Conservation (phyloP, 208 protist genomes). For the Balamuthia mandrillaris region DNA sequence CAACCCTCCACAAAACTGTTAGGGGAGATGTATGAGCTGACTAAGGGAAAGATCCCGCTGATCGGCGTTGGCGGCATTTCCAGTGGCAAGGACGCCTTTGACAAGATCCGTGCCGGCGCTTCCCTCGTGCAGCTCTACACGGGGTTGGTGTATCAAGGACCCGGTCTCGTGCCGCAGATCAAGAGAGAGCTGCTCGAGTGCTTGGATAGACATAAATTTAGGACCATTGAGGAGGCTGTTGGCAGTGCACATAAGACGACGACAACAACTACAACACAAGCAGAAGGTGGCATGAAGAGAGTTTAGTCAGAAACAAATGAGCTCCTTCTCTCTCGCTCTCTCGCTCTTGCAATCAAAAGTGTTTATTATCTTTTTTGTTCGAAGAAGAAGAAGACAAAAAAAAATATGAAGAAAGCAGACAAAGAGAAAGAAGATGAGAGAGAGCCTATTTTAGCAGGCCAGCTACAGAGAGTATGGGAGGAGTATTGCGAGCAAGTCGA, state of each 20-base stretch:
- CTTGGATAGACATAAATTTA: slow-evolving; percentile 47
- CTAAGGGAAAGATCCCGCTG: slow-evolving; percentile 46
- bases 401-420: too few species aligned
- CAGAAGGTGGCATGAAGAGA: too few species aligned
- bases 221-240: slow-evolving; percentile 58
- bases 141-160: slow-evolving; percentile 52
- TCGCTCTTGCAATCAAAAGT: too few species aligned
- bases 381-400: too few species aligned
- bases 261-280: too few species aligned
- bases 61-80: slow-evolving; percentile 65
- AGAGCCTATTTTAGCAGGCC: too few species aligned
- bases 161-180: slow-evolving; percentile 39
- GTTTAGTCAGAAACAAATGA: too few species aligned
- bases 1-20: slow-evolving; percentile 51
- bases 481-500: too few species aligned
- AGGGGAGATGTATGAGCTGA: slow-evolving; percentile 61
- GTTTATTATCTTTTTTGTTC: too few species aligned
- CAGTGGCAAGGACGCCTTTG: slow-evolving; percentile 58
- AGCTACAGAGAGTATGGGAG: too few species aligned
- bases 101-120: slow-evolving; percentile 69
- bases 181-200: slow-evolving; percentile 55
- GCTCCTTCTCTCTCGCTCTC: too few species aligned
- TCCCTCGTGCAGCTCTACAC: slow-evolving; percentile 72
- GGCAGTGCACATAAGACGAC: slow-evolving; percentile 46
- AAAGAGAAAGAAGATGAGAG: too few species aligned